Conservation (phyloP, 1,139 yeast genomes). For the Geotrichum reessii region DNA sequence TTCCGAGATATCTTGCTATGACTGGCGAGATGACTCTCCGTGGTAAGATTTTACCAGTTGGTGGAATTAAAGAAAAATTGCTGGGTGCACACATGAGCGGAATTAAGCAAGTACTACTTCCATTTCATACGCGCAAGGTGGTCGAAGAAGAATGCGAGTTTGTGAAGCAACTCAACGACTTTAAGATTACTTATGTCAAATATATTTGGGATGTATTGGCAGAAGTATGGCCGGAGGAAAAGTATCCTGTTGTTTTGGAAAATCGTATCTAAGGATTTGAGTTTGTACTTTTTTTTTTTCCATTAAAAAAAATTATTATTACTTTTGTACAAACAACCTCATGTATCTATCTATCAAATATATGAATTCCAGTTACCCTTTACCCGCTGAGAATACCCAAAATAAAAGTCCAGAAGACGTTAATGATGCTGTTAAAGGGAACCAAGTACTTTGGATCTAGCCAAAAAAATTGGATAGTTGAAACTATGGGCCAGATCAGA, state of each 20-base stretch:
- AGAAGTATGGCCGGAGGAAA: constrained; percentile 50
- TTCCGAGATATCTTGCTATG: constrained; percentile 73
- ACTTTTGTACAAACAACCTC: too few relatives aligned
- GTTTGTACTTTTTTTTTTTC: background rate
- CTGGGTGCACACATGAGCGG: constrained; percentile 79
- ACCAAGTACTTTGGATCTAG: constrained; percentile 33
- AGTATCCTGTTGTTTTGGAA: constrained; percentile 16
- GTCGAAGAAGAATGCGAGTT: constrained; percentile 52
- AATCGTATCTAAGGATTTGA: constrained; percentile 11
- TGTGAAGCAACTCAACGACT: constrained; percentile 47
- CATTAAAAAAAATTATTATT: background rate
- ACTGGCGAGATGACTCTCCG: constrained; percentile 89
- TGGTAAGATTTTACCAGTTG: constrained; percentile 82
- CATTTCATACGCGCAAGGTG: constrained; percentile 64
- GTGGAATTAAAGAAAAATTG: constrained; percentile 81
- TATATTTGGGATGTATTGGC: constrained; percentile 73
- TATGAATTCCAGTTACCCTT: background rate
- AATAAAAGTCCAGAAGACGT: constrained; percentile 35
- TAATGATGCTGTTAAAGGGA: constrained; percentile 34
- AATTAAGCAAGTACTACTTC: constrained; percentile 56
- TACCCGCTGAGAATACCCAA: constrained; percentile 29
- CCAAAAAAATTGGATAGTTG: constrained; percentile 32
- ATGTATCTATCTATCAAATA: background rate
- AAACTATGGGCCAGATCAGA: constrained; percentile 37
- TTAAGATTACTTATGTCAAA: constrained; percentile 58